Evolutionary conservation across 768 basidiomycete species (phyloP).

Genomic region (Amanita exitialis): DNA sequence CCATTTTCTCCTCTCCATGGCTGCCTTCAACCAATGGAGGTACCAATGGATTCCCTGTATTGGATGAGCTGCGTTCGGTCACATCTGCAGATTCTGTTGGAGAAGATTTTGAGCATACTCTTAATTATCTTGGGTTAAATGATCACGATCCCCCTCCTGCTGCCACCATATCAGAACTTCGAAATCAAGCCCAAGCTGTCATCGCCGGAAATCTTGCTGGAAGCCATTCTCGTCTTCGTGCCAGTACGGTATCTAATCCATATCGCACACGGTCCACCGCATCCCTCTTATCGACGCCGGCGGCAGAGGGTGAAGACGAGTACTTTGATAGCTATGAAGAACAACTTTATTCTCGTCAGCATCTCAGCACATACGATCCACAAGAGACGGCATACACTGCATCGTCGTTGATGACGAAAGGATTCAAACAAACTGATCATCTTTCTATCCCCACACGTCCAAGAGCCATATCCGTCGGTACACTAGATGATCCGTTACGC

Average conservation of each 20-base stretch:
- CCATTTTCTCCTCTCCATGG: slow-evolving; percentile 89
- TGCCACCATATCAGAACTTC: slow-evolving; percentile 81
- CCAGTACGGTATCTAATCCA: slow-evolving; percentile 91
- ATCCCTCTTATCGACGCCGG: slow-evolving; percentile 54
- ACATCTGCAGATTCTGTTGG: slow-evolving; percentile 69
- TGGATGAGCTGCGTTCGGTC: slow-evolving; percentile 78
- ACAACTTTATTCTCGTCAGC: slow-evolving; percentile 41
- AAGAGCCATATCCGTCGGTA: slow-evolving; percentile 84
- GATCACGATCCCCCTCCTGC: slow-evolving; percentile 64
- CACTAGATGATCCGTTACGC: slow-evolving; percentile 71
- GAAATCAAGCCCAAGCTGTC: slow-evolving; percentile 83
- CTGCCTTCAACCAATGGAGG: slow-evolving; percentile 50
- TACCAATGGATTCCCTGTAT: slow-evolving; percentile 48
- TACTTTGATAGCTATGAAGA: slow-evolving; percentile 57
- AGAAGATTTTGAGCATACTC: slow-evolving; percentile 88
- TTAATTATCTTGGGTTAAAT: slow-evolving; percentile 94
- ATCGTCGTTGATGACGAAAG: slow-evolving; percentile 56
- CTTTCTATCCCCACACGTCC: slow-evolving; percentile 47
- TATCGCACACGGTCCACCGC: slow-evolving; percentile 60
- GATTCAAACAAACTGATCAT: slow-evolving; percentile 68
- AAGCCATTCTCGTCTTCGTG: slow-evolving; percentile 72
- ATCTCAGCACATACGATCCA: slow-evolving; percentile 53
- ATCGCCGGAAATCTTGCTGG: slow-evolving; percentile 70
- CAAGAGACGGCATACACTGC: slow-evolving; percentile 43
- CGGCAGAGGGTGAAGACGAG: slow-evolving; percentile 68